Evolutionary conservation across 1,284 basidiomycete species (phyloP).

Genomic region (Pascua guehoae): DNA sequence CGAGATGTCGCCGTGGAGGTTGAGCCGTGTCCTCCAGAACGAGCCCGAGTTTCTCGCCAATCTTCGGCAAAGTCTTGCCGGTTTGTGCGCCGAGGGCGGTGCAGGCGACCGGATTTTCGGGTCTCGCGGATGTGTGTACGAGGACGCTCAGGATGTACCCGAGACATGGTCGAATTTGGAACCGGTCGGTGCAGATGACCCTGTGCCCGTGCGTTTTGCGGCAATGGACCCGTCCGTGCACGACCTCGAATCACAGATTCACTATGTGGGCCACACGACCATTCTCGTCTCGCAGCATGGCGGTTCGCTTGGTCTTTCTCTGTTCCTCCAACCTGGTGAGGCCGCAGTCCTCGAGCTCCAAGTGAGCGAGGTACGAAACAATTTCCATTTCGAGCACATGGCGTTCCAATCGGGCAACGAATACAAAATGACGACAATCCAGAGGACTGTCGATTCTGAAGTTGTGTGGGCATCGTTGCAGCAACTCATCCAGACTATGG

Average conservation of each 20-base stretch:
- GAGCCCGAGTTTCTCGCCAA: conserved; percentile 31
- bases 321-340: conserved; percentile 40
- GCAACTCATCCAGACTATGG: no score
- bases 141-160: conserved; percentile 30
- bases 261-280: conserved; percentile 37
- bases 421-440: conserved; percentile 25
- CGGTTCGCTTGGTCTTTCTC: conserved; percentile 38
- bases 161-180: conserved; percentile 25
- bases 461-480: no score
- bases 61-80: conserved; percentile 20
- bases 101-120: no score
- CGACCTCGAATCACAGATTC: conserved; percentile 39
- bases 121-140: conserved; percentile 23
- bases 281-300: conserved; percentile 41
- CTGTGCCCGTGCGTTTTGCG: conserved; percentile 29
- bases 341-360: conserved; percentile 38
- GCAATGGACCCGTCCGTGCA: conserved; percentile 39
- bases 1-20: conserved; percentile 39
- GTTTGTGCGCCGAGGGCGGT: conserved; percentile 20
- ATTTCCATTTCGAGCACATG: conserved; percentile 46
- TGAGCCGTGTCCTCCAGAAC: conserved; percentile 37
- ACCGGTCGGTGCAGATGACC: neutral
- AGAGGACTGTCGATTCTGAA: conserved; percentile 27
- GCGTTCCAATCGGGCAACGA: conserved; percentile 25
- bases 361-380: conserved; percentile 25